Percentiles rank a stretch among this genome's conserved stretches.
Evolutionary conservation across 495 filamentous ascomycete genomes (phyloP).

Genomic region (Aspergillus avenaceus): DNA sequence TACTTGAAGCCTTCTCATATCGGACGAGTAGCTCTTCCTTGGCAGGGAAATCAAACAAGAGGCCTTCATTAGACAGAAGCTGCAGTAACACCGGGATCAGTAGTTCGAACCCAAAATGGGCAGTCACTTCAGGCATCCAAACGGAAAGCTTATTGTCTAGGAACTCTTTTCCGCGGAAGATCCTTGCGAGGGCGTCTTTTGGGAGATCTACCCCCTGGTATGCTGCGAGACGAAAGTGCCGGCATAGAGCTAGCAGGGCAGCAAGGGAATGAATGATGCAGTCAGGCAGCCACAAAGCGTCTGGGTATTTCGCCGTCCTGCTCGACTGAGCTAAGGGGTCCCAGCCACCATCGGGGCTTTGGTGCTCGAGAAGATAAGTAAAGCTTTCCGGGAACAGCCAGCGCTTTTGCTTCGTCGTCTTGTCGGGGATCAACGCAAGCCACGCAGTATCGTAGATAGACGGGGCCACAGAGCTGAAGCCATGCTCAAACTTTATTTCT

Average conservation of each 20-base stretch:
- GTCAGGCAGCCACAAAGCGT: conserved; percentile 1
- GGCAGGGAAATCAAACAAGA: not conserved
- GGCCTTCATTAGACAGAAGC: not conserved
- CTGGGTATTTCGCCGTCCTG: not conserved
- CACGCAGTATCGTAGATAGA: conserved; percentile 7
- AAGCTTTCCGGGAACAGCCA: conserved; percentile 10
- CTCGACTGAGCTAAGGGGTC: not conserved
- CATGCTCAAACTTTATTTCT: not conserved
- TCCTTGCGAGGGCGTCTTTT: not conserved
- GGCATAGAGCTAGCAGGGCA: conserved; percentile 4
- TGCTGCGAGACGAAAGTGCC: not conserved
- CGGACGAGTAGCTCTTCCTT: not conserved
- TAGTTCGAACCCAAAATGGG: conserved; percentile 5
- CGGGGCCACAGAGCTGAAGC: conserved; percentile 1
- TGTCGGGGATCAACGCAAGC: not conserved
- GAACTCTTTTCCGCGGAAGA: not conserved
- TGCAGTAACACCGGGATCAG: conserved; percentile 2
- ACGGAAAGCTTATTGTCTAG: not conserved
- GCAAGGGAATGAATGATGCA: conserved; percentile 4
- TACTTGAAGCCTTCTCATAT: conserved; percentile 1
- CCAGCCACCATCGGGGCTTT: conserved; percentile 2
- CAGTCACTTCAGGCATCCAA: not conserved
- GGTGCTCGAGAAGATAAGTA: not conserved
- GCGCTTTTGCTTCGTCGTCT: not conserved
- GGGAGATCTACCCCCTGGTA: not conserved